Percentiles rank a stretch among this genome's conserved stretches.
Evolutionary conservation across 2,329 filamentous ascomycete genomes (phyloP).

Genomic region (Venturia aucupariae): DNA sequence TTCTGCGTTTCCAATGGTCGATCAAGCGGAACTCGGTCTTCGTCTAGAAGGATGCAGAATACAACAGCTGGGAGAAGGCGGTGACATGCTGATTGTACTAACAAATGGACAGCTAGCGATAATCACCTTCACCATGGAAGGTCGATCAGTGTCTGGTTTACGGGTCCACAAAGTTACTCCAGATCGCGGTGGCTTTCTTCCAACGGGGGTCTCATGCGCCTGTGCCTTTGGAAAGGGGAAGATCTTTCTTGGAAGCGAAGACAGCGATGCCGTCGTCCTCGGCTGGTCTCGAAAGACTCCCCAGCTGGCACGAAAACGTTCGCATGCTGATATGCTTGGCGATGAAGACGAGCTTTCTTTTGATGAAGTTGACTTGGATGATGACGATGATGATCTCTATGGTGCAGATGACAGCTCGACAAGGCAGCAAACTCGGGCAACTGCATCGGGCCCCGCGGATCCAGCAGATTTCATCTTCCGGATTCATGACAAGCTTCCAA

Average conservation of each 20-base stretch:
- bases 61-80: conserved; percentile 67
- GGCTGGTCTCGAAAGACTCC: conserved; percentile 64
- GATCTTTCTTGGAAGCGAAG: conserved; percentile 80
- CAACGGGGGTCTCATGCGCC: conserved; percentile 57
- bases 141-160: conserved; percentile 81
- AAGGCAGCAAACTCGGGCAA: conserved; percentile 27
- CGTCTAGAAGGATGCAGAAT: conserved; percentile 74
- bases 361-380: conserved; percentile 50
- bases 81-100: conserved; percentile 77
- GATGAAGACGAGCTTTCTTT: conserved; percentile 35
- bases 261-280: conserved; percentile 69
- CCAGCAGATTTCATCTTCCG: conserved; percentile 62
- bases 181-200: conserved; percentile 55
- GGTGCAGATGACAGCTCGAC: conserved; percentile 44
- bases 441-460: conserved; percentile 34
- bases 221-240: conserved; percentile 57
- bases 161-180: conserved; percentile 56
- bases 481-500: conserved; percentile 66
- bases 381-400: conserved; percentile 54
- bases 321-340: conserved; percentile 50
- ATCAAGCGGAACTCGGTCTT: conserved; percentile 73
- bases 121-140: conserved; percentile 77
- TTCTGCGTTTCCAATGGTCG: conserved; percentile 74
- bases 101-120: conserved; percentile 65
- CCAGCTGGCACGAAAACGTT: conserved; percentile 53